A percentile compares a stretch with the other conserved stretches of the same genome.
phyloP scores from a whole-genome alignment of 345 rosid species.

The Arabis hirsuta region DNA sequence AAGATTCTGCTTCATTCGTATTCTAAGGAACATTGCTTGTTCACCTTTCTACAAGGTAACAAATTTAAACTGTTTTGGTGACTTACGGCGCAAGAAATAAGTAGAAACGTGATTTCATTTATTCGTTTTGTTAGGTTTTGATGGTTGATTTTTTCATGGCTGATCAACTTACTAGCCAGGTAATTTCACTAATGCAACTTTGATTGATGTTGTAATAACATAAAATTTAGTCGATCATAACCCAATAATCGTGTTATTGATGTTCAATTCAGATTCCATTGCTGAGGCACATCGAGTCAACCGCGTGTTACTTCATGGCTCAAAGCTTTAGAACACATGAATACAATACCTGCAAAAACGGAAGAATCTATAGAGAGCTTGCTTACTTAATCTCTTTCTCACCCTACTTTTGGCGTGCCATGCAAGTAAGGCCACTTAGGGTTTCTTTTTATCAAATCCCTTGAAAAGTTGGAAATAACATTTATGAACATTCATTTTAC shows the following conservation, averaged over 20 bases:
- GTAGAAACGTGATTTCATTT: neutral
- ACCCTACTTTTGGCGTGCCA: slow-evolving; percentile 95
- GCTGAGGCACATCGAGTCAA: slow-evolving; percentile 80
- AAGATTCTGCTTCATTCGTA: slow-evolving; percentile 77
- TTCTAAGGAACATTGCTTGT: slow-evolving; percentile 77
- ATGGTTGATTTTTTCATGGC: slow-evolving; percentile 99
- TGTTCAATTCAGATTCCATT: slow-evolving; percentile 63
- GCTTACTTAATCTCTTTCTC: slow-evolving; percentile 81
- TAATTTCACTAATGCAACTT: slow-evolving; percentile 35
- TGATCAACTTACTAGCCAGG: slow-evolving; percentile 98
- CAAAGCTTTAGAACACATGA: slow-evolving; percentile 69
- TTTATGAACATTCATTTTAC: neutral
- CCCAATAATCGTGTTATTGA: neutral
- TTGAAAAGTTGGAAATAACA: neutral
- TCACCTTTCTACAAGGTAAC: slow-evolving; percentile 88
- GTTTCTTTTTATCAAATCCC: neutral
- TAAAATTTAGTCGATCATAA: neutral
- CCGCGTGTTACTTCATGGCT: slow-evolving; percentile 83
- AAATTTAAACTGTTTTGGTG: neutral
- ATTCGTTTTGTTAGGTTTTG: slow-evolving; percentile 57
- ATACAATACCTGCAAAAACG: slow-evolving; percentile 67
- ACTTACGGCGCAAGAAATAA: slow-evolving; percentile 22
- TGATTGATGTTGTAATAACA: neutral
- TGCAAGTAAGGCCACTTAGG: slow-evolving; percentile 66
- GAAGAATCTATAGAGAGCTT: slow-evolving; percentile 69